A percentile compares a stretch with the other conserved stretches of the same genome.
These are phyloP conservation scores for Moesziomyces aphidis DNA, from an alignment of 1,284 basidiomycete species.

Conservation along the genomic window DNA sequence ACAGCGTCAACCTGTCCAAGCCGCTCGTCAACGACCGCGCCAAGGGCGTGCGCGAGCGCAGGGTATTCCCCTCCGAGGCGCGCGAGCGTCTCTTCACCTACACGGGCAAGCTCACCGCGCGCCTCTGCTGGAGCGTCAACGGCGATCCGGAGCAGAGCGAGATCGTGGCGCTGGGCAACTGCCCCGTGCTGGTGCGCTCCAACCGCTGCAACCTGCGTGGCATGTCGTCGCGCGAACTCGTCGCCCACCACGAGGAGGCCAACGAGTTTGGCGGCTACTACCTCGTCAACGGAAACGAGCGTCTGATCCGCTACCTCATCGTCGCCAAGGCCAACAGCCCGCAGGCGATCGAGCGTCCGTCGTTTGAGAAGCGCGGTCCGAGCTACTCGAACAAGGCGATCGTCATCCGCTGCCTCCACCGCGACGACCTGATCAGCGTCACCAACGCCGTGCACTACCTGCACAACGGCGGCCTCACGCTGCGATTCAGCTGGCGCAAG, in stretches of 20 bases:
- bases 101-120: constrained; percentile 88
- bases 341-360: constrained; percentile 84
- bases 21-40: constrained; percentile 91
- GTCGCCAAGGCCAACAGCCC: constrained; percentile 90
- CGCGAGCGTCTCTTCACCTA: constrained; percentile 93
- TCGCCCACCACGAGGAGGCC: constrained; percentile 91
- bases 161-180: constrained; percentile 86
- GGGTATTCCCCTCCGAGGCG: constrained; percentile 77
- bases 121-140: constrained; percentile 87
- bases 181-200: constrained; percentile 99
- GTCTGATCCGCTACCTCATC: constrained; percentile 96
- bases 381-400: constrained; percentile 95
- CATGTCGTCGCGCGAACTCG: constrained; percentile 87
- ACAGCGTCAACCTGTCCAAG: constrained; percentile 82
- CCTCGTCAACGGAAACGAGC: constrained; percentile 98
- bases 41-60: constrained; percentile 79
- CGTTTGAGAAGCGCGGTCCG: constrained; percentile 90
- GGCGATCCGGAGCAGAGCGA: constrained; percentile 79
- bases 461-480: constrained; percentile 92
- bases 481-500: constrained; percentile 97
- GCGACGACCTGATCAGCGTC: constrained; percentile 62
- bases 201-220: constrained; percentile 89
- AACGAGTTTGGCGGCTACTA: constrained; percentile 99
- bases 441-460: constrained; percentile 98
- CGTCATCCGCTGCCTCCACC: constrained; percentile 90